Base-by-base conservation (phyloP, 331 rosid species). In the Malus hybrid region DNA sequence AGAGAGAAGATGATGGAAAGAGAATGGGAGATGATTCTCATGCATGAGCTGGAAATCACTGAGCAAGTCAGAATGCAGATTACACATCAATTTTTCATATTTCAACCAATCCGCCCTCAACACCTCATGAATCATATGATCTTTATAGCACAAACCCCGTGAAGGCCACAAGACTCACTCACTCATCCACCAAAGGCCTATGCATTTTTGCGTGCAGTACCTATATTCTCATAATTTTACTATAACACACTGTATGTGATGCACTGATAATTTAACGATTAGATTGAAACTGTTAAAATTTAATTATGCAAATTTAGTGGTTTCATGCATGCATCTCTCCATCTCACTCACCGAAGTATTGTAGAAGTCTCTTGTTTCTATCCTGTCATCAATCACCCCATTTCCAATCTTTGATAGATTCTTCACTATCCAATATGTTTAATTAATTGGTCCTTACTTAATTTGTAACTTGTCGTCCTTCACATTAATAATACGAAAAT, bases 71-170 rank as follows among this genome's bases (percentile, higher is more conserved):
- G 14, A 10, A 5, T 58, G 16, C 30, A 58, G 4, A 9, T 58
- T 58, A 22, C n/a, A 28, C 34, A 57, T 22, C 3, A 55, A 73
- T 76, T 39, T 68, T 80, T 62, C 67, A 71, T 19, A 56, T 56
- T 32, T 68, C 71, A 78, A 75, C 66, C 16, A 56, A 55, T 64
- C 55, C 78, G 33, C 22, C 63, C 33, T n/a, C 36, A 36, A n/a
- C 42, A 12, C 50, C 26, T 68, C 83, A 69, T 62, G 84, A 78
- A 60, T 32, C 86, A 16, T 61, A 70, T 80, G 30, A 57, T 57
- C 11, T 20, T 76, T 26, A 68, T 29, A 77, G 28, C 57, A 76
- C 80, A 75, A 28, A 76, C 73, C 87, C 83, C 84, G 81, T 80
- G 88, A 84, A 67, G 6, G 8, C 42, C 53, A 60, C 72, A 75